Base-by-base conservation (phyloP, 2,329 filamentous ascomycete species). In the Aphanoascus verrucosus region DNA sequence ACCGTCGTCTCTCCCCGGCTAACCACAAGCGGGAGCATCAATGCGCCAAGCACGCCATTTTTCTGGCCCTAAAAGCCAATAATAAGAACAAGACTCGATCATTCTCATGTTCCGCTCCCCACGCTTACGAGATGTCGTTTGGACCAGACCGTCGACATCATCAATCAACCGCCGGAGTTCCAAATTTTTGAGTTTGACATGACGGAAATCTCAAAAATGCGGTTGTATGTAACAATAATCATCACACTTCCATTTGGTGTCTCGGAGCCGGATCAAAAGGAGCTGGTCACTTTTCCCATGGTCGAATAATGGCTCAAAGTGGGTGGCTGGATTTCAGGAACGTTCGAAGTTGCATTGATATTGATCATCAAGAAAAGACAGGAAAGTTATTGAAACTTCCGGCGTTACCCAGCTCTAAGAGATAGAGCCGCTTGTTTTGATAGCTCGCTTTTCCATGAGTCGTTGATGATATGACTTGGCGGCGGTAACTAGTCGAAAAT, bases 361-460 rank as follows among this genome's bases (percentile, higher is more conserved):
- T 45, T 35, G 8, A n/a, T n/a, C 23, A 28, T 28, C 23, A 28
- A 28, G 7, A 28, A 28, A 7, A 28, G 23, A 28, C 3, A 28
- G 7, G 7, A 28, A 20, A 31, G 3, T 14, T n/a, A 23, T 38
- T 48, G 34, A 48, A 48, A 48, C 37, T 48, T 38, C 45, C 32
- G 45, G 20, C 34, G 37, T 38, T 48, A 48, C n/a, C 45, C 45
- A 9, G 45, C 34, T 48, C 31, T 48, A 48, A 23, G 34, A 48
- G 34, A 17, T 14, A 15, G 28, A 2, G 28, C 2, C 17, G 2
- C 12, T 15, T 8, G 23, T n/a, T 45, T n/a, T 31, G 15, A 20
- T 19, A 14, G 9, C 14, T 37, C 15, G 11, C 32, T n/a, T 20
- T 11, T 38, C n/a, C n/a, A 11, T 12, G 28, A 38, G 37, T n/a